These are phyloP conservation scores for Fusarium lyarnte DNA, from an alignment of 2,329 filamentous ascomycete genomes.

Conservation along the genomic window DNA sequence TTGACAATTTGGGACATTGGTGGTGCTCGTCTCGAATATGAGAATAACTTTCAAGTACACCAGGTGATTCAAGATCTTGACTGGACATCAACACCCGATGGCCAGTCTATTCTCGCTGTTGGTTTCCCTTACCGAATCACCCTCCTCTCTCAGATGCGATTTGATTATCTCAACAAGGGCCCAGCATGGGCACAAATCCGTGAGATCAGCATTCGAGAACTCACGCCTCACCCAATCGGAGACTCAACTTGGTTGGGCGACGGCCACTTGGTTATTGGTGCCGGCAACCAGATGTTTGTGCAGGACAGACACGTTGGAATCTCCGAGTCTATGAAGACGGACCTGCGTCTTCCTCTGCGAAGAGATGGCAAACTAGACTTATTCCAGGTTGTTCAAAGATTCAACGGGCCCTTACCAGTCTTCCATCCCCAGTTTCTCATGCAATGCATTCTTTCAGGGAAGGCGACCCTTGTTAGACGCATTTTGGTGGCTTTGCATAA, in stretches of 20 bases:
- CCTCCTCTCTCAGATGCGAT: slow-evolving; percentile 86
- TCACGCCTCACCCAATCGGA: slow-evolving; percentile 89
- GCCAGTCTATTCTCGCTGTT: slow-evolving; percentile 89
- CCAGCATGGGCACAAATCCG: slow-evolving; percentile 90
- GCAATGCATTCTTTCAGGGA: slow-evolving; percentile 86
- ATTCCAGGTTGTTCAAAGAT: slow-evolving; percentile 81
- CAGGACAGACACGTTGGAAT: slow-evolving; percentile 79
- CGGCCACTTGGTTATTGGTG: slow-evolving; percentile 85
- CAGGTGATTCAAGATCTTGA: slow-evolving; percentile 87
- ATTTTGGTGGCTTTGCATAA: slow-evolving; percentile 78
- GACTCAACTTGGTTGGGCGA: slow-evolving; percentile 92
- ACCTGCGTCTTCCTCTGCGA: slow-evolving; percentile 58
- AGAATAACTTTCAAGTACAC: slow-evolving; percentile 76
- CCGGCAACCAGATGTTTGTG: slow-evolving; percentile 90
- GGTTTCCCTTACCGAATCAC: slow-evolving; percentile 88
- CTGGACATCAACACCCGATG: slow-evolving; percentile 92
- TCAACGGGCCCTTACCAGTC: slow-evolving; percentile 88
- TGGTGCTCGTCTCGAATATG: slow-evolving; percentile 82
- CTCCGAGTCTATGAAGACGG: slow-evolving; percentile 66
- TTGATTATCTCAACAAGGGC: slow-evolving; percentile 87
- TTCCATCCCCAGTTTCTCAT: slow-evolving; percentile 93
- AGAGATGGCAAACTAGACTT: slow-evolving; percentile 70
- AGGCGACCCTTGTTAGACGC: slow-evolving; percentile 74
- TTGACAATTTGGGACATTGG: slow-evolving; percentile 93
- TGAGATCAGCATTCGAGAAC: slow-evolving; percentile 81